phyloP scores from a whole-genome alignment of 2,329 filamentous ascomycete species.

The Colletotrichum endophyticum region DNA sequence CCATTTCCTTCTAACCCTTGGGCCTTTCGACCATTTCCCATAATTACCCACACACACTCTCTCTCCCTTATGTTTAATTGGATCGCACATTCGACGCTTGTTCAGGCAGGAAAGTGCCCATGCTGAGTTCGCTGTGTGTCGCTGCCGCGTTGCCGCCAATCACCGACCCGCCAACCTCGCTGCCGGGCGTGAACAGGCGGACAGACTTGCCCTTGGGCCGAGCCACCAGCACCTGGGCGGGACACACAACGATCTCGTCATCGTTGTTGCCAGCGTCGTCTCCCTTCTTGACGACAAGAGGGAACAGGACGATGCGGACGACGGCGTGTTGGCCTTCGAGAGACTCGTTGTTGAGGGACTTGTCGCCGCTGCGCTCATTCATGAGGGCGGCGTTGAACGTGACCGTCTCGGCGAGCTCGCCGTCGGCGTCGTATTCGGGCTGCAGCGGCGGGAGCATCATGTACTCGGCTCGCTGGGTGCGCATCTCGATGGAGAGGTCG shows the following conservation, averaged over 20 bases:
- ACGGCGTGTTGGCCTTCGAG: slow-evolving; percentile 78
- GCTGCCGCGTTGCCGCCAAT: slow-evolving; percentile 36
- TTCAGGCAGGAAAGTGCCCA: slow-evolving; percentile 27
- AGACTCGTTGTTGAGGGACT: slow-evolving; percentile 70
- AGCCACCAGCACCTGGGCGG: slow-evolving; percentile 89
- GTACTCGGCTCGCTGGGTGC: slow-evolving; percentile 94
- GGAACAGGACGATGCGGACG: slow-evolving; percentile 93
- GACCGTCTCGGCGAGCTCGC: slow-evolving; percentile 86
- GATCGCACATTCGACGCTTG: slow-evolving; percentile 26
- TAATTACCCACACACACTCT: background rate
- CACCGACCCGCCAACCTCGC: slow-evolving; percentile 55
- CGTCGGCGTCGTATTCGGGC: slow-evolving; percentile 92
- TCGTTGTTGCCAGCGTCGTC: slow-evolving; percentile 87
- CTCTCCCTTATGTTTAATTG: background rate
- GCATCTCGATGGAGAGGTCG: slow-evolving; percentile 93
- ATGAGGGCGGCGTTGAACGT: slow-evolving; percentile 92
- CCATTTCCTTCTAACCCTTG: background rate
- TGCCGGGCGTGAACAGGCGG: slow-evolving; percentile 51
- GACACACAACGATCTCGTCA: slow-evolving; percentile 93
- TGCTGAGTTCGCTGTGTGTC: slow-evolving; percentile 39
- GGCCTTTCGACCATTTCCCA: background rate
- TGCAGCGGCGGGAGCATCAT: slow-evolving; percentile 97
- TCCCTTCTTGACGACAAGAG: slow-evolving; percentile 94
- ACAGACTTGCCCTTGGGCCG: slow-evolving; percentile 43
- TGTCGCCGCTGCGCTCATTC: slow-evolving; percentile 84